These are phyloP conservation scores for Ustilago sp. DNA, from an alignment of 1,284 basidiomycete genomes.

Conservation along the genomic window DNA sequence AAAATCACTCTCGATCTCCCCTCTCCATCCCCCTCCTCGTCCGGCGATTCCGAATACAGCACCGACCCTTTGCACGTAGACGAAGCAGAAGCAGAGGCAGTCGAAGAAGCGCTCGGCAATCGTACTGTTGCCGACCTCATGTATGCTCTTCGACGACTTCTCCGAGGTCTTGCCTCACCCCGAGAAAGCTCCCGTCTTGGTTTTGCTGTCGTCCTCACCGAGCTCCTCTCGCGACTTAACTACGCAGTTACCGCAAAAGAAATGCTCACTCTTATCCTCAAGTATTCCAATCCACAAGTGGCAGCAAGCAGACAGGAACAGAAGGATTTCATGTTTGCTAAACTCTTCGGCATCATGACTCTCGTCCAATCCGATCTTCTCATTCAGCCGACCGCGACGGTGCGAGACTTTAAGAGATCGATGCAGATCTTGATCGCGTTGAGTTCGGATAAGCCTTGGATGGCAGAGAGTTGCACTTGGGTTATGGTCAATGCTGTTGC, in stretches of 20 bases:
- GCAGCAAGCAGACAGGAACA: slow-evolving; percentile 85
- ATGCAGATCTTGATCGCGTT: slow-evolving; percentile 78
- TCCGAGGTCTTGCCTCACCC: slow-evolving; percentile 83
- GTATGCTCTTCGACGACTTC: slow-evolving; percentile 70
- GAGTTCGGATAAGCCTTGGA: slow-evolving; percentile 87
- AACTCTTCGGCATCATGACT: slow-evolving; percentile 85
- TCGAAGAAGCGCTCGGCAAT: slow-evolving; percentile 73
- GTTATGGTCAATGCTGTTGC: slow-evolving; percentile 68
- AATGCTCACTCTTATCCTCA: slow-evolving; percentile 60
- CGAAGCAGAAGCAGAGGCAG: slow-evolving; percentile 55
- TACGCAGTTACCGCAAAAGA: slow-evolving; percentile 77
- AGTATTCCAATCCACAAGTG: slow-evolving; percentile 53
- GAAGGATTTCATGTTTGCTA: slow-evolving; percentile 90
- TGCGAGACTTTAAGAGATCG: slow-evolving; percentile 77
- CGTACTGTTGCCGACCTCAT: slow-evolving; percentile 74
- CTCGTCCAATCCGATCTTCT: slow-evolving; percentile 72
- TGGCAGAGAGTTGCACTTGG: slow-evolving; percentile 92
- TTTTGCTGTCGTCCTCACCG: slow-evolving; percentile 94
- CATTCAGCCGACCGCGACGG: slow-evolving; percentile 75
- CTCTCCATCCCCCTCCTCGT: slow-evolving; percentile 42
- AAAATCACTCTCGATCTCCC: slow-evolving; percentile 47
- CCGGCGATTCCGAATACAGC: slow-evolving; percentile 65
- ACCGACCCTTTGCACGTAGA: slow-evolving; percentile 20
- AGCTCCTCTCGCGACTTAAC: slow-evolving; percentile 84
- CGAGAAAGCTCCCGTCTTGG: slow-evolving; percentile 92